Evolutionary conservation across 2,329 filamentous ascomycete genomes (phyloP).

Genomic region (Diaporthe vaccinii): DNA sequence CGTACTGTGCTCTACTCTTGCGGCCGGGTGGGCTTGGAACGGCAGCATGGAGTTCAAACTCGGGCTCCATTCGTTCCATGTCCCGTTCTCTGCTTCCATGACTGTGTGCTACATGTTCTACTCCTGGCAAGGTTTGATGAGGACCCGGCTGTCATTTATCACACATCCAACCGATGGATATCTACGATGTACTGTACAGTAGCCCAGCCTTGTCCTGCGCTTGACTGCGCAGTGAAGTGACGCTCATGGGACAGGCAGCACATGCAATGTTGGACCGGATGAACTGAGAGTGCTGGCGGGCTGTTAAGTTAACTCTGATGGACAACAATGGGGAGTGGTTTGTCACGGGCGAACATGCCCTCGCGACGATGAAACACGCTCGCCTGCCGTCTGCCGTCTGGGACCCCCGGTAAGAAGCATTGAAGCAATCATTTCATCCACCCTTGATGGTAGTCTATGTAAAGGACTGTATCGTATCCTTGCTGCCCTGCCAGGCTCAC

Average conservation of each 20-base stretch:
- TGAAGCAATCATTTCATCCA: conserved; percentile 18
- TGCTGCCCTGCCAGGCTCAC: conserved; percentile 22
- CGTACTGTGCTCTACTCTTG: conserved; percentile 7
- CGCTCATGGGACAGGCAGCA: neutral
- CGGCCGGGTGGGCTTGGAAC: neutral
- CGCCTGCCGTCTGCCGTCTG: neutral
- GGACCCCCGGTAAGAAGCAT: conserved; percentile 12
- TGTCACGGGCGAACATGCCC: conserved; percentile 12
- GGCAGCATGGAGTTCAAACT: conserved; percentile 21
- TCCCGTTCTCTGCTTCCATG: conserved; percentile 25
- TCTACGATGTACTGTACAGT: conserved; percentile 3
- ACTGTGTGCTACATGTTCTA: neutral
- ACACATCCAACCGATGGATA: neutral
- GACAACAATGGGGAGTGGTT: neutral
- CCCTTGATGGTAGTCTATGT: conserved; percentile 4
- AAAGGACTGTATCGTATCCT: conserved; percentile 11
- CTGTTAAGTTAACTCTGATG: neutral
- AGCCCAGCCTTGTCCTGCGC: neutral
- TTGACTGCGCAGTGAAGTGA: neutral
- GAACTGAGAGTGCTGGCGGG: neutral
- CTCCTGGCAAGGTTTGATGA: conserved; percentile 29
- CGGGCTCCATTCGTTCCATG: conserved; percentile 2
- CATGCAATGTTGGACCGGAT: conserved; percentile 1
- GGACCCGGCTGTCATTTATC: conserved; percentile 32
- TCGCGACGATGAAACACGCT: conserved; percentile 27